These are phyloP conservation scores for Penicillium corylophilum DNA, from an alignment of 2,329 filamentous ascomycete species.

Conservation along the genomic window DNA sequence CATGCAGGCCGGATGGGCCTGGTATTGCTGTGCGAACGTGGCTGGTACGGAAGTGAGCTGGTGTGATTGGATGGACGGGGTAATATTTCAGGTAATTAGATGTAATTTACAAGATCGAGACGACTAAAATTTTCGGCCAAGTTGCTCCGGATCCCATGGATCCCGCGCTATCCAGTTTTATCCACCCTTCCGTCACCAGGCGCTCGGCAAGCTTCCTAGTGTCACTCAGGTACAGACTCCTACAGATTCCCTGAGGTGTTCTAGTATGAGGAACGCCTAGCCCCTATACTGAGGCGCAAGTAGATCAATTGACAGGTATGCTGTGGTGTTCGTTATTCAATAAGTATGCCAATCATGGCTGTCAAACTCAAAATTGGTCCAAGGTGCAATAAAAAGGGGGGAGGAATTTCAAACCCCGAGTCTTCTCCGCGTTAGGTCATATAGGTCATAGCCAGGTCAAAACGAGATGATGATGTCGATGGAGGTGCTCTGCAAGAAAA, in stretches of 20 bases:
- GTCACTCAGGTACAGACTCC: neutral
- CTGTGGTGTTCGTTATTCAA: conserved; percentile 1
- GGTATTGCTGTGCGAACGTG: neutral
- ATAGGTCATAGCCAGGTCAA: neutral
- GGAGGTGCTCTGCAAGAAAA: neutral
- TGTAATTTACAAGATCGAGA: neutral
- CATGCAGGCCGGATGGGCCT: neutral
- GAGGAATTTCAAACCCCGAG: neutral
- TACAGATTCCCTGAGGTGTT: too few relatives aligned
- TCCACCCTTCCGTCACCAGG: neutral
- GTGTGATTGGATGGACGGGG: neutral
- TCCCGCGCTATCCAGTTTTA: neutral
- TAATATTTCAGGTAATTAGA: neutral
- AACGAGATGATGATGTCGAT: neutral
- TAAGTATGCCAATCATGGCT: neutral
- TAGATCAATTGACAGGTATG: neutral
- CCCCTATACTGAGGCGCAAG: neutral
- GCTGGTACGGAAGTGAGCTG: neutral
- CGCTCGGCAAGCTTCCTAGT: neutral
- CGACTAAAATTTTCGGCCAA: neutral
- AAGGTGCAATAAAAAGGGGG: neutral
- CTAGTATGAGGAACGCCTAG: too few relatives aligned
- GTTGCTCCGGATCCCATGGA: neutral
- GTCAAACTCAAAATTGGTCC: neutral
- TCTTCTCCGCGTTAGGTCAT: neutral